A percentile compares a stretch with the other conserved stretches of the same genome.
Conservation (phyloP, 768 basidiomycete genomes). For the Auriscalpium orientale region DNA sequence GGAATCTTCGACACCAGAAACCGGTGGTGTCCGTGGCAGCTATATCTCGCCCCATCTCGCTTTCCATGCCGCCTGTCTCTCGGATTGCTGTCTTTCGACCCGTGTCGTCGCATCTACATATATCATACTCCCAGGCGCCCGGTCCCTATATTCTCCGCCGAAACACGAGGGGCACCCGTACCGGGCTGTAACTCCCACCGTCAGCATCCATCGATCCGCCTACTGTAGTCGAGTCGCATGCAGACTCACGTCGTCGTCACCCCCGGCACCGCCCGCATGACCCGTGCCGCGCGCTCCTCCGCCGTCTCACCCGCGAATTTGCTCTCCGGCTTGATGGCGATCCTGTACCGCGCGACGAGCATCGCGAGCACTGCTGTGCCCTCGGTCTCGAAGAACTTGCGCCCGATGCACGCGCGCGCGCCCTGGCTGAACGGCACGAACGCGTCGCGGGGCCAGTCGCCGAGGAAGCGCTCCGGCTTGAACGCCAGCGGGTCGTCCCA, state of each 20-base stretch:
- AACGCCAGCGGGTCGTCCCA: conserved; percentile 48
- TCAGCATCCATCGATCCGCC: too few relatives aligned
- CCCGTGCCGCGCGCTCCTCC: conserved; percentile 30
- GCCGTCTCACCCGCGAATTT: conserved; percentile 37
- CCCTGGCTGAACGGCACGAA: conserved; percentile 25
- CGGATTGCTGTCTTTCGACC: too few relatives aligned
- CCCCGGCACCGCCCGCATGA: neutral
- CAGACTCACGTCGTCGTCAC: conserved; percentile 4
- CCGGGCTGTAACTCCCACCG: too few relatives aligned
- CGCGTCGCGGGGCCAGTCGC: conserved; percentile 25
- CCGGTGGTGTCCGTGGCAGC: too few relatives aligned
- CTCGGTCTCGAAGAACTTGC: conserved; percentile 43
- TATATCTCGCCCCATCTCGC: too few relatives aligned
- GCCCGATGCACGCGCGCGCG: neutral
- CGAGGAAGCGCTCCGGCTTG: conserved; percentile 29
- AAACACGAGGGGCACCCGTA: too few relatives aligned
- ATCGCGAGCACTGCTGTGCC: conserved; percentile 39
- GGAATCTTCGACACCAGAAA: too few relatives aligned
- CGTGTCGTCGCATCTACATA: too few relatives aligned
- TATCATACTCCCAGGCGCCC: too few relatives aligned
- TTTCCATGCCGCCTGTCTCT: too few relatives aligned
- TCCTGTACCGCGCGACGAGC: conserved; percentile 36
- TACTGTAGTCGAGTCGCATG: too few relatives aligned
- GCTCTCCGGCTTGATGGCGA: conserved; percentile 42
- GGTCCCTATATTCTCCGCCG: too few relatives aligned